Conservation (phyloP, 2,329 filamentous ascomycete genomes). For the Fusarium sp. region DNA sequence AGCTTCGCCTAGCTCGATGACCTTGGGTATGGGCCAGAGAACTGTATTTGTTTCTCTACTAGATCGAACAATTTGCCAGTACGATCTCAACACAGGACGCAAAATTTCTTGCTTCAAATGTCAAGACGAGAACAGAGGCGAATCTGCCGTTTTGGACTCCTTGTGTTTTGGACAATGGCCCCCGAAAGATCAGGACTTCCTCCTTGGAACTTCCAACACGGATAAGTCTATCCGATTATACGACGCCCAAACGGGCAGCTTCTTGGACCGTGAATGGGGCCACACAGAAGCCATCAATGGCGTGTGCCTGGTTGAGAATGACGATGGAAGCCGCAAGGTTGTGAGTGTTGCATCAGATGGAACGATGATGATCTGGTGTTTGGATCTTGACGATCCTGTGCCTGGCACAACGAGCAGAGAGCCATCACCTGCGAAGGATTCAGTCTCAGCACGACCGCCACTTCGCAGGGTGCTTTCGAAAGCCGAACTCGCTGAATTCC, state of each 20-base stretch:
- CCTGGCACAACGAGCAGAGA: slow-evolving; percentile 60
- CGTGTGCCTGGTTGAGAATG: slow-evolving; percentile 74
- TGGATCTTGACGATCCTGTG: slow-evolving; percentile 62
- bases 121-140: slow-evolving; percentile 80
- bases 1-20: slow-evolving; percentile 87
- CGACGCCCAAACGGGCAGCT: slow-evolving; percentile 77
- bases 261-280: slow-evolving; percentile 91
- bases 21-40: slow-evolving; percentile 70
- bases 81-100: slow-evolving; percentile 74
- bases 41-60: slow-evolving; percentile 69
- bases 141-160: slow-evolving; percentile 85
- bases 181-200: slow-evolving; percentile 68
- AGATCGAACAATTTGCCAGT: slow-evolving; percentile 70
- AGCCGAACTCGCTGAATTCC: slow-evolving; percentile 85
- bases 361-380: slow-evolving; percentile 82
- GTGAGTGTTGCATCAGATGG: slow-evolving; percentile 83
- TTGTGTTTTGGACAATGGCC: slow-evolving; percentile 71
- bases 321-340: slow-evolving; percentile 66
- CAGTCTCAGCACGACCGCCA: slow-evolving; percentile 72
- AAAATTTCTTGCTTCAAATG: slow-evolving; percentile 82
- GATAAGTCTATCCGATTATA: slow-evolving; percentile 97
- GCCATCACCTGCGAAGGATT: slow-evolving; percentile 65
- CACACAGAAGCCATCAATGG: slow-evolving; percentile 95
- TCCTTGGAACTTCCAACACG: slow-evolving; percentile 90
- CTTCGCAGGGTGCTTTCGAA: slow-evolving; percentile 87